A percentile compares a stretch with the other conserved stretches of the same genome.
Conservation (phyloP, 495 filamentous ascomycete species). For the Usnea hakonensis region DNA sequence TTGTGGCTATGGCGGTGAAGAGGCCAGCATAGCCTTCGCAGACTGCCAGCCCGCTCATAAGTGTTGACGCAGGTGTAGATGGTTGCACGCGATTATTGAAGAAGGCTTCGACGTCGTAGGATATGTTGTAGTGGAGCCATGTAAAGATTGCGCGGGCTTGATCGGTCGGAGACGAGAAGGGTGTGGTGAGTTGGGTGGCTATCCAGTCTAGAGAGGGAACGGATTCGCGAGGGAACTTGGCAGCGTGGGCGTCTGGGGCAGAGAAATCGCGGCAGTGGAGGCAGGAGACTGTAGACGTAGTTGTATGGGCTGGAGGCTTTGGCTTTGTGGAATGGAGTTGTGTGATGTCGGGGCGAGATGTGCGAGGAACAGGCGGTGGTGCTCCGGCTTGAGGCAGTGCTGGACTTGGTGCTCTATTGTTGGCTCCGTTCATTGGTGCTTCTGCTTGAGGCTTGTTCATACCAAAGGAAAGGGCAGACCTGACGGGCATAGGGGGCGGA, state of each 20-base stretch:
- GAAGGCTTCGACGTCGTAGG: conserved; percentile 72
- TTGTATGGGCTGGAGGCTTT: conserved; percentile 24
- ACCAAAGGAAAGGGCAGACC: conserved; percentile 36
- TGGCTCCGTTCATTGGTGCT: conserved; percentile 12
- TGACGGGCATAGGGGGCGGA: conserved; percentile 26
- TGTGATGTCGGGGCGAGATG: conserved; percentile 51
- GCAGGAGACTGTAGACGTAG: conserved; percentile 42
- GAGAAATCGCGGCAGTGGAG: conserved; percentile 84
- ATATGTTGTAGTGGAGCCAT: conserved; percentile 91
- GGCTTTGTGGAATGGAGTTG: conserved; percentile 49
- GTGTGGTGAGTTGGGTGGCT: conserved; percentile 64
- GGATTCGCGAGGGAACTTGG: conserved; percentile 58
- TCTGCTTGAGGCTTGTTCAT: conserved; percentile 27
- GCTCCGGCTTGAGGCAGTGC: conserved; percentile 15
- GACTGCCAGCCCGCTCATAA: conserved; percentile 71
- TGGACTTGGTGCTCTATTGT: conserved; percentile 10
- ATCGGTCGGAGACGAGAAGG: conserved; percentile 75
- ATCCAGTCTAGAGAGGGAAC: conserved; percentile 53
- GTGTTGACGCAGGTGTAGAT: conserved; percentile 58
- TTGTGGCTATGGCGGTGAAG: conserved; percentile 63
- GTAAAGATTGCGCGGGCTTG: conserved; percentile 89
- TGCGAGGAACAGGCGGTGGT: conserved; percentile 50
- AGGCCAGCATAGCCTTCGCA: conserved; percentile 89
- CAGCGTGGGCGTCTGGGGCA: conserved; percentile 66
- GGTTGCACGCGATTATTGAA: conserved; percentile 59